Base-by-base conservation (phyloP, 2,329 filamentous ascomycete genomes). In the Tetracladium maxilliforme region DNA sequence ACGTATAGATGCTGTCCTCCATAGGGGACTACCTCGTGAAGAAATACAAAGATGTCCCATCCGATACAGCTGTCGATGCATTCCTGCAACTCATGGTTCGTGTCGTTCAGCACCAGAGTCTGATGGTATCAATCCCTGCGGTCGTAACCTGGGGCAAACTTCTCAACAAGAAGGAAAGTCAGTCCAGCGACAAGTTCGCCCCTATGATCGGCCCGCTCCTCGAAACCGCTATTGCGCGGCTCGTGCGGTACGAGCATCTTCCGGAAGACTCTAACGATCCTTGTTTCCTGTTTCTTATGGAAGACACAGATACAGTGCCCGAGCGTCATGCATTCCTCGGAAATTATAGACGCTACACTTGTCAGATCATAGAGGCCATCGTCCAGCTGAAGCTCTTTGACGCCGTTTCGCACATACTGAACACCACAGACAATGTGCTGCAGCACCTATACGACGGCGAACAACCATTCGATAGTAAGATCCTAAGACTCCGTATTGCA, bases 251-350 rank as follows among this genome's bases (percentile, higher is more conserved):
- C 48, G 90, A 98, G 48, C 74, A 67, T 33, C 56, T 95, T 3
- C 81, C 84, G 1, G 74, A 87, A 34, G 79, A 92, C 33, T 78
- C 75, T 0, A 69, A 81, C 23, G 76, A 94, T 38, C 64, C 80
- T 3, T 86, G 79, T 1, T 67, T 84, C 30, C 58, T 82, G 8
- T 90, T 93, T 36, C 61, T 98, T 2, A 64, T 84, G 40, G 86
- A 95, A 42, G 90, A 98, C 44, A 92, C 93, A 28, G 90, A 98
- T 42, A 95, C 87, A 0, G 61, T 87, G 12, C 90, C 90, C 0
- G 90, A 98, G 46, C 70, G 84, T 14, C 90, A 98, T 51, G 83
- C 84, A 2, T 98, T 98, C 46, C 64, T 95, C 8, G 84, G 87
- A 4, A 95, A 98, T 43, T 98, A 98, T 48, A 68, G 90, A 19